phyloP scores from a whole-genome alignment of 2,329 filamentous ascomycete genomes.

The Xylariomycetidae sp. region DNA sequence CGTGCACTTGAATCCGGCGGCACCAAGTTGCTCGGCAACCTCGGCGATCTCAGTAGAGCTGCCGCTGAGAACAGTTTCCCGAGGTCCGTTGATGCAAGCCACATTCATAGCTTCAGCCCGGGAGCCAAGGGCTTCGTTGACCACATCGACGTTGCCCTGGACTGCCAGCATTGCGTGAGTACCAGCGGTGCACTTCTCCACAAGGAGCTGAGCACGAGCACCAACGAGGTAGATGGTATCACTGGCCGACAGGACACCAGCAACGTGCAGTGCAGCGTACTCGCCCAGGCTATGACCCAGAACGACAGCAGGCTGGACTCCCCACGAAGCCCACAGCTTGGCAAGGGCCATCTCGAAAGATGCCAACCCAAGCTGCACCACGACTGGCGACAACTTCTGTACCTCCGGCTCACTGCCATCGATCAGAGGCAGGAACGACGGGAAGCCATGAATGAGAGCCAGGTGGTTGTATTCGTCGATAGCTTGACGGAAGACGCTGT shows the following conservation, averaged over 20 bases:
- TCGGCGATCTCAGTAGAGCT: conserved; percentile 34
- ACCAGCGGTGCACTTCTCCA: conserved; percentile 57
- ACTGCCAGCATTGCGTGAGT: conserved; percentile 56
- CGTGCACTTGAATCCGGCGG: conserved; percentile 52
- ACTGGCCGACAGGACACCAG: conserved; percentile 63
- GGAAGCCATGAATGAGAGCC: conserved; percentile 44
- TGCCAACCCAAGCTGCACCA: conserved; percentile 48
- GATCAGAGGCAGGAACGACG: conserved; percentile 49
- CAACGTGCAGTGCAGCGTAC: conserved; percentile 65
- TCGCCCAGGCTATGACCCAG: conserved; percentile 63
- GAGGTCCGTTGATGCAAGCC: conserved; percentile 70
- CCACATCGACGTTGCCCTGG: conserved; percentile 42
- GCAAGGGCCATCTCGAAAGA: conserved; percentile 53
- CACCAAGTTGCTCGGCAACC: conserved; percentile 34
- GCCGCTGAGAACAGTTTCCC: conserved; percentile 68
- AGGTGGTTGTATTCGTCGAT: conserved; percentile 53
- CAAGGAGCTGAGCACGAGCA: conserved; percentile 57
- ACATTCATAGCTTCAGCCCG: conserved; percentile 36
- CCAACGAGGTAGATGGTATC: conserved; percentile 71
- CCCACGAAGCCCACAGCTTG: conserved; percentile 50
- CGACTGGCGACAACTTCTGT: conserved; percentile 40
- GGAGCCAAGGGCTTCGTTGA: conserved; percentile 45
- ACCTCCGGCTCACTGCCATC: conserved; percentile 39
- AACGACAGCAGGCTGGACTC: conserved; percentile 47
- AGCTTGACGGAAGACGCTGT: conserved; percentile 42